These are phyloP conservation scores for Zygosaccharomyces kombuchaensis DNA, from an alignment of 805 yeast genomes.

Conservation along the genomic window DNA sequence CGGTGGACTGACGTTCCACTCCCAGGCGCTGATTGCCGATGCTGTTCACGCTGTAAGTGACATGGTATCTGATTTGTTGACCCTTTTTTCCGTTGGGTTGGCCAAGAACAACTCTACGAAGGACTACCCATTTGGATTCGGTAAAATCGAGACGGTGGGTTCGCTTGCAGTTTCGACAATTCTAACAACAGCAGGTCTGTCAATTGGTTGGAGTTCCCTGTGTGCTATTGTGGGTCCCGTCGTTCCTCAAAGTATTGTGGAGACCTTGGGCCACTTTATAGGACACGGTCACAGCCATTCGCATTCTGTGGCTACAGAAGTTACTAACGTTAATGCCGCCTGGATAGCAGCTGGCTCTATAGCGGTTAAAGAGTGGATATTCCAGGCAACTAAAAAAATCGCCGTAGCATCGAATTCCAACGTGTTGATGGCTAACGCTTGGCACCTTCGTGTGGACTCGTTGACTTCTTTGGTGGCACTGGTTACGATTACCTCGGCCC, in stretches of 20 bases:
- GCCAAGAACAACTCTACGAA: slow-evolving; percentile 56
- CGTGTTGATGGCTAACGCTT: slow-evolving; percentile 92
- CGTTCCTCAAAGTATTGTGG: slow-evolving; percentile 58
- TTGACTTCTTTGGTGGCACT: slow-evolving; percentile 88
- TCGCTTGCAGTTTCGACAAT: slow-evolving; percentile 83
- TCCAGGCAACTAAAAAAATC: slow-evolving; percentile 72
- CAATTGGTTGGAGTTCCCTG: slow-evolving; percentile 84
- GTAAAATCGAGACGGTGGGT: slow-evolving; percentile 90
- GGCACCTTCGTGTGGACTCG: slow-evolving; percentile 97
- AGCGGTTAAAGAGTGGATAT: slow-evolving; percentile 82
- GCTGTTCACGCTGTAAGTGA: slow-evolving; percentile 92
- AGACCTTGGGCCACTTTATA: slow-evolving; percentile 40
- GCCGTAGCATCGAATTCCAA: slow-evolving; percentile 78
- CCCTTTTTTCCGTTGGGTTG: slow-evolving; percentile 81
- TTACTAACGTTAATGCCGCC: slow-evolving; percentile 83
- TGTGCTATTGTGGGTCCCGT: slow-evolving; percentile 62
- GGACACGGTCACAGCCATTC: slow-evolving; percentile 37
- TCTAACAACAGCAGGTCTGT: slow-evolving; percentile 78
- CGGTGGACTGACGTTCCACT: slow-evolving; percentile 90
- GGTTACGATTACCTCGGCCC: slow-evolving; percentile 81
- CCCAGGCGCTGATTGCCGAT: slow-evolving; percentile 91
- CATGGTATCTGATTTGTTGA: slow-evolving; percentile 81
- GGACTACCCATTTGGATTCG: slow-evolving; percentile 80
- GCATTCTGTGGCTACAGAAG: slow-evolving; percentile 36
- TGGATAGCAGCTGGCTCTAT: slow-evolving; percentile 93